phyloP scores from a whole-genome alignment of 331 rosid species.

The Prunus yedoensis region DNA sequence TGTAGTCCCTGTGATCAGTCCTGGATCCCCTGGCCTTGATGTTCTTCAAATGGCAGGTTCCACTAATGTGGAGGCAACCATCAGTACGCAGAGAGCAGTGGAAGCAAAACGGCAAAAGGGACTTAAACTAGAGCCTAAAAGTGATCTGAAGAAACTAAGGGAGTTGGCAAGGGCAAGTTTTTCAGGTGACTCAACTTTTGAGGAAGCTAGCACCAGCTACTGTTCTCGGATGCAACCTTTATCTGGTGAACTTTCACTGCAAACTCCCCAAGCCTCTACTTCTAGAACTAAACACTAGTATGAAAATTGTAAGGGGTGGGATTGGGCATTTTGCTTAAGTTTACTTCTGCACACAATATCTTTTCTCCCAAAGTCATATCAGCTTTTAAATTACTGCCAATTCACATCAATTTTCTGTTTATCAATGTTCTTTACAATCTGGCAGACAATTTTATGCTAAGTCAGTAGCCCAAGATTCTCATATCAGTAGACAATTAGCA shows the following conservation, averaged over 20 bases:
- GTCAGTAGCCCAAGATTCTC: neutral
- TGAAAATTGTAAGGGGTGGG: neutral
- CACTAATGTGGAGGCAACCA: slow-evolving; percentile 11
- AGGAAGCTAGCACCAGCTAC: slow-evolving; percentile 58
- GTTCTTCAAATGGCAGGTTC: slow-evolving; percentile 23
- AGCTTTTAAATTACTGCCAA: neutral
- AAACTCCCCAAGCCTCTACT: neutral
- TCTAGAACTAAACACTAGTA: neutral
- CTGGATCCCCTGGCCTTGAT: slow-evolving; percentile 40
- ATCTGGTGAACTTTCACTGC: slow-evolving; percentile 9
- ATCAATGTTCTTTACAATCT: neutral
- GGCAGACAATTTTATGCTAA: neutral
- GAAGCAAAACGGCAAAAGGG: slow-evolving; percentile 50
- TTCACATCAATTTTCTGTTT: neutral
- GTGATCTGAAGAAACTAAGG: slow-evolving; percentile 57
- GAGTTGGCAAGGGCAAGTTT: slow-evolving; percentile 69
- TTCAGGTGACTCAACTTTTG: slow-evolving; percentile 34
- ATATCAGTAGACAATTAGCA: neutral
- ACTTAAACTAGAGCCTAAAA: slow-evolving; percentile 33
- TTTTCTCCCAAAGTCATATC: neutral
- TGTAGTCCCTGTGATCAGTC: slow-evolving; percentile 60
- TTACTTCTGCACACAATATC: neutral
- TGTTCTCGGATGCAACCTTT: slow-evolving; percentile 11
- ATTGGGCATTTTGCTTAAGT: neutral
- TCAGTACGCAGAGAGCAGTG: slow-evolving; percentile 28